phyloP scores from a whole-genome alignment of 2,329 filamentous ascomycete species.

The Ophiobolus disseminans region DNA sequence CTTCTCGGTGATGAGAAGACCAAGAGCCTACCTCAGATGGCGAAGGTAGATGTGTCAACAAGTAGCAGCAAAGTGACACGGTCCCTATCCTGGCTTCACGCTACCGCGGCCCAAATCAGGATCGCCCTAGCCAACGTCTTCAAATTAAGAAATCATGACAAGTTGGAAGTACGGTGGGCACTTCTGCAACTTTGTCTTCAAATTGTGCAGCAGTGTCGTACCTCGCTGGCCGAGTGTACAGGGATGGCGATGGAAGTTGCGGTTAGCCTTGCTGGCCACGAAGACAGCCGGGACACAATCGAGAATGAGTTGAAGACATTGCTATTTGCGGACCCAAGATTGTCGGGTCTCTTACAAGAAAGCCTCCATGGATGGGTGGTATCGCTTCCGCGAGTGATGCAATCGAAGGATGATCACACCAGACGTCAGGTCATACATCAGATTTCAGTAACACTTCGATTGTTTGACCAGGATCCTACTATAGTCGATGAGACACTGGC shows the following conservation, averaged over 20 bases:
- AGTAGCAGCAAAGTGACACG: constrained; percentile 45
- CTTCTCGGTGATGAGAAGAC: constrained; percentile 57
- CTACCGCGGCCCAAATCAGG: constrained; percentile 81
- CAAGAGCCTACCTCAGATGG: constrained; percentile 28
- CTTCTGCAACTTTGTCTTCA: constrained; percentile 75
- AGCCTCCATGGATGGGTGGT: constrained; percentile 82
- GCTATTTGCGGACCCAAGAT: constrained; percentile 65
- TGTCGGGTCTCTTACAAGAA: constrained; percentile 70
- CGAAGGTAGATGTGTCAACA: constrained; percentile 11
- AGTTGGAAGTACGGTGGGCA: constrained; percentile 70
- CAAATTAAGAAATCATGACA: constrained; percentile 74
- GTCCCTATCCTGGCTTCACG: constrained; percentile 74
- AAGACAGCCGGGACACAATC: constrained; percentile 55
- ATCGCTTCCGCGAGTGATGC: constrained; percentile 81
- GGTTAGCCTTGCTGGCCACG: constrained; percentile 66
- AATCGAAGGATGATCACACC: constrained; percentile 78
- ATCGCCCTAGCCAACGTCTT: constrained; percentile 80
- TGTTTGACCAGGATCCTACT: constrained; percentile 69
- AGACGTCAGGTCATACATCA: constrained; percentile 77
- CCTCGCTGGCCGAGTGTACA: constrained; percentile 72
- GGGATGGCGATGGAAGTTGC: constrained; percentile 81
- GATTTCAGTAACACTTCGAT: constrained; percentile 73
- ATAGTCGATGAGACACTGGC: constrained; percentile 72
- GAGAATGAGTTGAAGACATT: constrained; percentile 63
- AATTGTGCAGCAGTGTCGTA: constrained; percentile 79